These are phyloP conservation scores for Xylariales sp. DNA, from an alignment of 2,329 filamentous ascomycete species.

Conservation along the genomic window DNA sequence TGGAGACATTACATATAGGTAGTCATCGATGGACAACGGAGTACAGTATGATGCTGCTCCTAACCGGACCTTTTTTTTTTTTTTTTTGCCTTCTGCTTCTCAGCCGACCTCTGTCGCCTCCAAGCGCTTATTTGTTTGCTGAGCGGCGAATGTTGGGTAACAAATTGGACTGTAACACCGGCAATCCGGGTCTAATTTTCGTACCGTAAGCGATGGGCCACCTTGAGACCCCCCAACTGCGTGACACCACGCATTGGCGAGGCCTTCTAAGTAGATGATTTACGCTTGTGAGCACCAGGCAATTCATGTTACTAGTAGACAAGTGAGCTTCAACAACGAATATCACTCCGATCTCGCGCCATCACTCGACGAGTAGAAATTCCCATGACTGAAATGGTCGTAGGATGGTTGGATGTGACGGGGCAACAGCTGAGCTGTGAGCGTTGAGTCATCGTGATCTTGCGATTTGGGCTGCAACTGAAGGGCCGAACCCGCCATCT, in stretches of 20 bases:
- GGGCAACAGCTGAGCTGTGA: slow-evolving; percentile 34
- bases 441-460: slow-evolving; percentile 46
- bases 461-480: slow-evolving; percentile 38
- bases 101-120: slow-evolving; percentile 26
- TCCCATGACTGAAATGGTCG: slow-evolving; percentile 9
- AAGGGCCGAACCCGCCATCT: slow-evolving; percentile 26
- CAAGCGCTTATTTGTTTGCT: slow-evolving; percentile 33
- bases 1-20: slow-evolving; percentile 13
- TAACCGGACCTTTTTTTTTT: slow-evolving; percentile 17
- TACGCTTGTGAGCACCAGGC: slow-evolving; percentile 24
- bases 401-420: slow-evolving; percentile 22
- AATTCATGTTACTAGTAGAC: slow-evolving; percentile 16
- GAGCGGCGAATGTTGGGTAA: slow-evolving; percentile 34
- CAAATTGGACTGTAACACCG: slow-evolving; percentile 32
- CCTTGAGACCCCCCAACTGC: slow-evolving; percentile 14
- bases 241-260: slow-evolving; percentile 19
- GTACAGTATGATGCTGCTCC: slow-evolving; percentile 3
- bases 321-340: slow-evolving; percentile 6
- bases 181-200: slow-evolving; percentile 22
- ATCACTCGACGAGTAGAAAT: slow-evolving; percentile 20
- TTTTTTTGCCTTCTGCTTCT: slow-evolving; percentile 1
- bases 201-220: slow-evolving; percentile 32
- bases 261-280: slow-evolving; percentile 23
- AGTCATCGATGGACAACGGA: background rate
- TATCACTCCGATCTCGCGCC: slow-evolving; percentile 37